Evolutionary conservation across 345 rosid species (phyloP), one percentile per base, ranked within the genome.

Genomic region (Microcos paniculata): DNA sequence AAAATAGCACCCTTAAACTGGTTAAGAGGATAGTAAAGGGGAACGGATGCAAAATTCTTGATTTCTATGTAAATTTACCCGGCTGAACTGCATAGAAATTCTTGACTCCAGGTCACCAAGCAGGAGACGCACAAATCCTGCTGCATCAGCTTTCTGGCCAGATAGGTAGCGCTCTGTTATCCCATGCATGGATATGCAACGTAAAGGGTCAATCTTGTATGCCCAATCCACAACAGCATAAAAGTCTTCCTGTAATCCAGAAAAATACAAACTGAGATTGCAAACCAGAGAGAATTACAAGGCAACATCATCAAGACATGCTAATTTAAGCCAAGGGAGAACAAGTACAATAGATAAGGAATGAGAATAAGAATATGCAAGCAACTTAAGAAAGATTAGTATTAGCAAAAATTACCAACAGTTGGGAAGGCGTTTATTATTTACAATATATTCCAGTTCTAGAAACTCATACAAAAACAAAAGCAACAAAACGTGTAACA

Each of bases 191-290:
- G 99, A 96, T 86, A 96, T 92, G 91, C 99, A 93, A 63, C 97
- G 95, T 55, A 96, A 82, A 72, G 99, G 98, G 81, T 96, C 99
- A 55, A 92, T 92, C 85, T 92, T 96, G 86, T 96, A 96, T 57
- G 99, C 99, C 99, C 99, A 96, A 84, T 96, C 99, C 77, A 96
- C 97, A 75, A 96, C 97, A 77, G 99, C 98, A 85, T 88, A 93
- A 77, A 96, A 96, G 82, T 96, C 99, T 82, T 96, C 98, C 99
- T 96, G 79, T 62, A 81, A 72, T 72, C 67, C 76, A 87, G 75
- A 73, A 70, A 58, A 71, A 46, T 21, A 49, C 49, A 71, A 68
- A 40, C 42, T 53, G 52, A 69, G 46, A 57, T 45, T 15, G 28
- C 70, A 65, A 65, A 67, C 30, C 4, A 21, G 10, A 42, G 45